phyloP scores from a whole-genome alignment of 2,329 filamentous ascomycete species.

The Shiraia sp. region DNA sequence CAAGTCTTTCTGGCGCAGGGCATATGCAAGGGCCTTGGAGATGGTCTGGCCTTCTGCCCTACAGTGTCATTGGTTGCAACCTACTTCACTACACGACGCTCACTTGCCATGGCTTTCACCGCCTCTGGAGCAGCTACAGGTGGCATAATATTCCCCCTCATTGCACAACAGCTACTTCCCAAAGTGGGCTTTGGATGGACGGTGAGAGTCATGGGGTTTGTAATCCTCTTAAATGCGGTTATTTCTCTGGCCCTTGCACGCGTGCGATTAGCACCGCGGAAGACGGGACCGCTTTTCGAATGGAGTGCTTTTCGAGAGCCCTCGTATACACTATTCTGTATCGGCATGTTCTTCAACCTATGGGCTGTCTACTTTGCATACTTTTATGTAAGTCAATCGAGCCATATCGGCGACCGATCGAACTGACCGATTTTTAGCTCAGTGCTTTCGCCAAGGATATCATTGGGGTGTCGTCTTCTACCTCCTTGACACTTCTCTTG shows the following conservation, averaged over 20 bases:
- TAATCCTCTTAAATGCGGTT: constrained; percentile 2
- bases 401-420: background rate
- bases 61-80: constrained; percentile 38
- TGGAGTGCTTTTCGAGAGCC: constrained; percentile 42
- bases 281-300: constrained; percentile 43
- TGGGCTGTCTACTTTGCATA: constrained; percentile 45
- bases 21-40: constrained; percentile 28
- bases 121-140: constrained; percentile 15
- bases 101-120: constrained; percentile 16
- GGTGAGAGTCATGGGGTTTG: constrained; percentile 57
- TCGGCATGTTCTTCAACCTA: constrained; percentile 30
- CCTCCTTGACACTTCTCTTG: constrained; percentile 58
- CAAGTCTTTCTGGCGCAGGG: constrained; percentile 39
- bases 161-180: constrained; percentile 10
- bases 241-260: constrained; percentile 2
- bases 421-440: background rate
- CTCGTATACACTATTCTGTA: constrained; percentile 36
- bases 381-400: constrained; percentile 35
- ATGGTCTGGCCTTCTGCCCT: constrained; percentile 24
- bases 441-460: constrained; percentile 46
- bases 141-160: constrained; percentile 19
- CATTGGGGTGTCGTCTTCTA: constrained; percentile 31
- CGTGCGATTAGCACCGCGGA: constrained; percentile 38
- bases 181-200: constrained; percentile 59
- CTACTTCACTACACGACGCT: constrained; percentile 10